Evolutionary conservation across 2,329 filamentous ascomycete species (phyloP), one percentile per base, ranked within the genome.

Genomic region (Aspergillus fumigatiaffinis): DNA sequence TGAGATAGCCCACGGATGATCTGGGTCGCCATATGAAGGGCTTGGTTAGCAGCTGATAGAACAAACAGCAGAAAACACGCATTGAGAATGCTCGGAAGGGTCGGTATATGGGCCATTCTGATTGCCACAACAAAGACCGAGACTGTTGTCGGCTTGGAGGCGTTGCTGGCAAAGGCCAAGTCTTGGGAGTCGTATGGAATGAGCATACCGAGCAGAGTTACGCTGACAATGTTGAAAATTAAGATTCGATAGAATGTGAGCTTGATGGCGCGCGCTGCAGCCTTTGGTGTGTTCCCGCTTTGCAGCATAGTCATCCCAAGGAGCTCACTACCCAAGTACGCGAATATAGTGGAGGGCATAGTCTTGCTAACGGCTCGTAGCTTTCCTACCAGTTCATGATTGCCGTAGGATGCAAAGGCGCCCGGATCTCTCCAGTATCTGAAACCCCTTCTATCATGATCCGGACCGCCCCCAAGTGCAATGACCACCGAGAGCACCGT

Each of bases 181-280:
- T 82, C 70, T 0, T 62, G 0, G 41, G 82, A 83, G 78, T 91
- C 76, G 77, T 88, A 91, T 2, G 89, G 88, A 7, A 92, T 85
- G 53, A 88, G 81, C 85, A 91, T 89, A 65, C 89, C 89, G 52
- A 93, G 77, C 50, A 92, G 80, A 56, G 92, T 82, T 42, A 92
- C 87, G 20, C 83, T 86, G 59, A 91, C 73, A 68, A 86, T 81
- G 79, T 93, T 92, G 79, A 93, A 92, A 77, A 92, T 79, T 64
- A 91, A 74, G 69, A 92, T 91, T 56, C 90, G 88, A 77, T 85
- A 92, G 72, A 92, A 92, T 57, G 88, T 92, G 49, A 91, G 81
- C 71, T 85, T 88, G 77, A 92, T 91, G 53, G 89, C 89, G 59
- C 86, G 84, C 10, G 89, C 89, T 52, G 92, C 86, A 23, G 85